Percentiles rank a stretch among this genome's conserved stretches.
Conservation (phyloP, 768 basidiomycete species). For the Russula sp. region DNA sequence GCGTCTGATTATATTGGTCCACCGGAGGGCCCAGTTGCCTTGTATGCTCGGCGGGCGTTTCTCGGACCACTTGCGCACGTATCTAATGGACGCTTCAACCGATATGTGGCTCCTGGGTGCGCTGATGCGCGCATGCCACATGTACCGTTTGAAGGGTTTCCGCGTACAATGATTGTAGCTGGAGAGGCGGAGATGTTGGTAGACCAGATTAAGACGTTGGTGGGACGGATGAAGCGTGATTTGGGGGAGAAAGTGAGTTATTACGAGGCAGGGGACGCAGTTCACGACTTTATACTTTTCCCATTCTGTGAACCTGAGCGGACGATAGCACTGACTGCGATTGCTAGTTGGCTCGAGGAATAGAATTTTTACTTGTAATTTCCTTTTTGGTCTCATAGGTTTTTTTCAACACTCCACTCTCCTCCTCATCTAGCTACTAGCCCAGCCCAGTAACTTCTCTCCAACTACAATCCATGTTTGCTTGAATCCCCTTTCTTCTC, state of each 20-base stretch:
- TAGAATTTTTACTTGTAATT: neutral
- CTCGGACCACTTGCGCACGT: constrained; percentile 14
- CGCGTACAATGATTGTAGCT: constrained; percentile 31
- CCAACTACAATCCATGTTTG: constrained; percentile 9
- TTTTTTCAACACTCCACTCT: no score
- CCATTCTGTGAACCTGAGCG: constrained; percentile 28
- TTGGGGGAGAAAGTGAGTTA: constrained; percentile 30
- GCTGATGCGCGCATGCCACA: constrained; percentile 23
- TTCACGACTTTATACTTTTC: constrained; percentile 30
- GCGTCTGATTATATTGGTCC: constrained; percentile 11
- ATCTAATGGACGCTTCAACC: constrained; percentile 4
- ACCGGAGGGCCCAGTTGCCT: neutral
- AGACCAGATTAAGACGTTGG: constrained; percentile 33
- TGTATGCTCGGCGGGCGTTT: constrained; percentile 16
- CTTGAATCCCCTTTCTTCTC: constrained; percentile 2
- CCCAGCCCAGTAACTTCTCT: no score
- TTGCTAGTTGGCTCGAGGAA: constrained; percentile 23
- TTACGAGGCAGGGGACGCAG: constrained; percentile 29
- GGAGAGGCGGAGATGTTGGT: constrained; percentile 33
- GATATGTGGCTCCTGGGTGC: constrained; percentile 3
- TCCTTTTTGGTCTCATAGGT: constrained; percentile 18
- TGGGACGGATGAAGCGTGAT: constrained; percentile 30
- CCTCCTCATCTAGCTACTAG: no score
- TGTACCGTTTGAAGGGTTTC: constrained; percentile 30
- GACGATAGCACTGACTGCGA: constrained; percentile 21